phyloP scores from a whole-genome alignment of 2,329 filamentous ascomycete genomes.

The Xylariales sp. region DNA sequence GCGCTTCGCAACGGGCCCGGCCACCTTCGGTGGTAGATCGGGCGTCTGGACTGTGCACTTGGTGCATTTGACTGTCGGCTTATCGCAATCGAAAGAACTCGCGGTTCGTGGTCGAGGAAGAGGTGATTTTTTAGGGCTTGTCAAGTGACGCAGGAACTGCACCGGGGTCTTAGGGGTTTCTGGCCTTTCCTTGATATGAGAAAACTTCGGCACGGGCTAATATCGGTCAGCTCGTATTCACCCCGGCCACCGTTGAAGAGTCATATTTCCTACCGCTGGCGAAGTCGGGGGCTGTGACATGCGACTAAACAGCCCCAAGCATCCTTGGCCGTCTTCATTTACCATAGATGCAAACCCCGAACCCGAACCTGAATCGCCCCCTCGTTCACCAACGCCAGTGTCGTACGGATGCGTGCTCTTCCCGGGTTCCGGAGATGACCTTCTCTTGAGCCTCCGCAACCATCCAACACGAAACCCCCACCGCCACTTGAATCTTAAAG shows the following conservation, averaged over 20 bases:
- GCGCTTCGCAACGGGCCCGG: background rate
- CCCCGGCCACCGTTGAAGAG: background rate
- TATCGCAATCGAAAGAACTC: conserved; percentile 24
- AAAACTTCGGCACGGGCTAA: conserved; percentile 17
- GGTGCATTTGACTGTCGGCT: conserved; percentile 5
- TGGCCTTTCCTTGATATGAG: conserved; percentile 18
- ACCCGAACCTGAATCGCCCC: conserved; percentile 9
- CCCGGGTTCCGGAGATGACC: conserved; percentile 37
- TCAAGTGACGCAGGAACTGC: conserved; percentile 25
- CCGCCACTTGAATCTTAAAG: conserved; percentile 38
- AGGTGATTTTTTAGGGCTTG: conserved; percentile 21
- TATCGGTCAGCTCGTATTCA: conserved; percentile 17
- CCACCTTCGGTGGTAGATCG: conserved; percentile 6
- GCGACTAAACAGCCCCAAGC: conserved; percentile 15
- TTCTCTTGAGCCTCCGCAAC: conserved; percentile 18
- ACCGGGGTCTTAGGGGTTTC: conserved; percentile 32
- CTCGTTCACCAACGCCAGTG: conserved; percentile 40
- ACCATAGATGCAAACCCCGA: background rate
- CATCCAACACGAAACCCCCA: conserved; percentile 32
- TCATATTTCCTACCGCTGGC: conserved; percentile 12
- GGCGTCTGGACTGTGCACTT: conserved; percentile 4
- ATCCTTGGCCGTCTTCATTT: background rate
- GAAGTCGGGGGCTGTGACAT: background rate
- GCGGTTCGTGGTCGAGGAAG: conserved; percentile 24
- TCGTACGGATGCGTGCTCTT: conserved; percentile 50